These are phyloP conservation scores for Kodamaea laetipori DNA, from an alignment of 805 yeast genomes.

Conservation along the genomic window DNA sequence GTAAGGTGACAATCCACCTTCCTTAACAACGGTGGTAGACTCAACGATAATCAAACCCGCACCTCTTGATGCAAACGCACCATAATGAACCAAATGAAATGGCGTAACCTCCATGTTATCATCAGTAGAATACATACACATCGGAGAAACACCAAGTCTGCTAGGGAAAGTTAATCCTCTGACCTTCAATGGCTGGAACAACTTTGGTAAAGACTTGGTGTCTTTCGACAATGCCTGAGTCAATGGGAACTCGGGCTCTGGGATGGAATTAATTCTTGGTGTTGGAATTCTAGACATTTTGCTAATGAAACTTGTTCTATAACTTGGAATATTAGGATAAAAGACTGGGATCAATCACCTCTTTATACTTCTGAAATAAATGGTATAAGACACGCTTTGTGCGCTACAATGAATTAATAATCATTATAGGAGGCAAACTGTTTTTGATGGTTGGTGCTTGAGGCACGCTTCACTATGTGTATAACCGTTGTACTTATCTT, in stretches of 20 bases:
- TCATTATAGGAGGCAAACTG: too few species aligned
- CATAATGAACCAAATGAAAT: constrained; percentile 53
- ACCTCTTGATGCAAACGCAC: constrained; percentile 48
- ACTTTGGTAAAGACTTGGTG: constrained; percentile 28
- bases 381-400: too few species aligned
- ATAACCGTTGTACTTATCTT: too few species aligned
- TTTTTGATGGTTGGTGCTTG: too few species aligned
- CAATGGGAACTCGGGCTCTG: constrained; percentile 7
- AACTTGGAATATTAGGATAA: too few species aligned
- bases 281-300: constrained; percentile 4
- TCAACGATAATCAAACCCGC: constrained; percentile 53
- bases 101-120: constrained; percentile 44
- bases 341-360: too few species aligned
- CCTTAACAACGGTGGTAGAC: constrained; percentile 43
- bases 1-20: constrained; percentile 46
- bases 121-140: constrained; percentile 53
- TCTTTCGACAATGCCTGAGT: constrained; percentile 3
- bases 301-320: too few species aligned
- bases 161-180: constrained; percentile 46
- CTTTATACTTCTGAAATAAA: too few species aligned
- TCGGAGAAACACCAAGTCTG: constrained; percentile 58
- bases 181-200: constrained; percentile 49
- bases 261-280: constrained; percentile 9
- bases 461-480: too few species aligned
- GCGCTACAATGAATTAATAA: too few species aligned